Conservation (phyloP, 768 basidiomycete genomes). For the Coprinopsis sp. region DNA sequence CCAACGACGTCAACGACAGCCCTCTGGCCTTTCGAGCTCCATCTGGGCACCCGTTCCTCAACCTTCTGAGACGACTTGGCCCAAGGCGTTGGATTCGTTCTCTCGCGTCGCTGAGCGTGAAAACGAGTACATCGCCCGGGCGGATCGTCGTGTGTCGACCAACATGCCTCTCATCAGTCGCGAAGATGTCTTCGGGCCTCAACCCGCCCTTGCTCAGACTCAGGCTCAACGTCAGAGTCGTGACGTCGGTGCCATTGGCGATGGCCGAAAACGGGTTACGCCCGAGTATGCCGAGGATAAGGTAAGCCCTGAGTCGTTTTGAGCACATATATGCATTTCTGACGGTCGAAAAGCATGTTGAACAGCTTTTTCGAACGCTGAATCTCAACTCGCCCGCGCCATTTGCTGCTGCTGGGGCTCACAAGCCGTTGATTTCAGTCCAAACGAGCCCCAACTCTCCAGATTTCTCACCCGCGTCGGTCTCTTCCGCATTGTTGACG, state of each 20-base stretch:
- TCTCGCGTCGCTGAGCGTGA: conserved; percentile 46
- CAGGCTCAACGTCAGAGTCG: conserved; percentile 19
- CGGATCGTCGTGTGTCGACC: conserved; percentile 22
- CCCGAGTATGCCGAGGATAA: conserved; percentile 50
- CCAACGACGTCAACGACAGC: conserved; percentile 34
- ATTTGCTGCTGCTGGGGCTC: conserved; percentile 37
- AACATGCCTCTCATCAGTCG: conserved; percentile 32
- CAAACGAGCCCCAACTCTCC: conserved; percentile 53
- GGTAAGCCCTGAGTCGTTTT: conserved; percentile 30
- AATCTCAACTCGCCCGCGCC: conserved; percentile 76
- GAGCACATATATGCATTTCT: conserved; percentile 19
- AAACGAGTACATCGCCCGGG: conserved; percentile 18
- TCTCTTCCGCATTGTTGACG: conserved; percentile 64
- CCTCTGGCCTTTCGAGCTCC: conserved; percentile 44
- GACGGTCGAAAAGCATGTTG: conserved; percentile 56
- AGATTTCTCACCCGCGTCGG: conserved; percentile 71
- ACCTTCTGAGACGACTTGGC: conserved; percentile 63
- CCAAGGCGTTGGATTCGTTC: conserved; percentile 58
- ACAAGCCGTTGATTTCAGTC: conserved; percentile 28
- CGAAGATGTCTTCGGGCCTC: conserved; percentile 66
- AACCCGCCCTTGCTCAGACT: conserved; percentile 27
- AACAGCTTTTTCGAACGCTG: conserved; percentile 73
- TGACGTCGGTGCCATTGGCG: conserved; percentile 73
- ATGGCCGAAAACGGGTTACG: conserved; percentile 63
- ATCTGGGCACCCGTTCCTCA: conserved; percentile 86